Base-by-base conservation (phyloP, 2,329 filamentous ascomycete species). In the Leptographium radiaticola region DNA sequence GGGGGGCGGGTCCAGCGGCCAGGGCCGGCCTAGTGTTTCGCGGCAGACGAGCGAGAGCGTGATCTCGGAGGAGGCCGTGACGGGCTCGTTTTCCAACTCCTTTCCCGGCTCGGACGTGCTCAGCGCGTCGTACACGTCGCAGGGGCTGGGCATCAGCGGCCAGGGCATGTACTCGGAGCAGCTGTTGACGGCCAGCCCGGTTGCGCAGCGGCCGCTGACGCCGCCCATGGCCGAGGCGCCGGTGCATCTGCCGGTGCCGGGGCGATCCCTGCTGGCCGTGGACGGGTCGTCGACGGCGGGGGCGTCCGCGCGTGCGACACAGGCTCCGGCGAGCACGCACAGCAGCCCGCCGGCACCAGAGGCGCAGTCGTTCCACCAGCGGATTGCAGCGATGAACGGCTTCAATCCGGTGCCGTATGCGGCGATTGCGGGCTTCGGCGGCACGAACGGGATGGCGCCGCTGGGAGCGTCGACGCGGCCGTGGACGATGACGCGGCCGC, bases 251-350 rank as follows among this genome's bases (percentile, higher is more conserved):
- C 58, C 64, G 16, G 57, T 64, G 11, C 58, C 64, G 16, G 57
- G 61, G 20, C 70, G 75, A 12, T 65, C 68, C 20, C 77, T 78
- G 0, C 63, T 80, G 2, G 72, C 81, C 11, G 77, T 79, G 4
- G 76, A 77, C 53, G 74, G 74, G 5, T 75, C 73, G 2, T 57
- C 53, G 2, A 56, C 61, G 1, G 56, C 62, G 1, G 15, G 51
- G 31, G 45, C 54, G 7, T 52, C 46, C 20, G 48, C 51, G 7
- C 20, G 36, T 12, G 33, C 38, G 6, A 33, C 36, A 18, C 43
- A 33, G 40, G n/a, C 44, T 47, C 42, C 12, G 4, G 34, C 53
- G 34, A 33, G 16, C 15, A 15, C 15, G 3, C 46, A 48, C 5
- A 38, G 25, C 9, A 50, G 47, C 44, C 42, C 48, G 9, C 18